Evolutionary conservation across 129 eudicot species (phyloP).

Genomic region (Kitagawia praeruptora): DNA sequence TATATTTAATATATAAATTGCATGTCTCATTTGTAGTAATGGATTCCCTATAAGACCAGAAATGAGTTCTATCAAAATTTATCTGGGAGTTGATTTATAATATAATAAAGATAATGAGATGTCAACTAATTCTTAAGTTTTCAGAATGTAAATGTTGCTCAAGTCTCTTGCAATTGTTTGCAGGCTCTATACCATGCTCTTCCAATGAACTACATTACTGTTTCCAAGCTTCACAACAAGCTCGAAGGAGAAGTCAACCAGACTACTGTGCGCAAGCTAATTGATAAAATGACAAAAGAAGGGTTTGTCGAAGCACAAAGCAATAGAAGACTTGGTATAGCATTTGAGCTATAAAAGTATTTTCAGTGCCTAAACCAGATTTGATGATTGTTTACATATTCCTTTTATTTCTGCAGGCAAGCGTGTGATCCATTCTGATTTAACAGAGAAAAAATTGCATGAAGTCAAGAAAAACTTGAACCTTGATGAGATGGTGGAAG

Average conservation of each 20-base stretch:
- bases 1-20: not conserved
- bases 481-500: conserved; percentile 50
- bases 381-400: not conserved
- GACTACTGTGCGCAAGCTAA: conserved; percentile 58
- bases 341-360: not conserved
- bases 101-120: not conserved
- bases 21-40: not conserved
- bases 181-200: conserved; percentile 93
- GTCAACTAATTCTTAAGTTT: not conserved
- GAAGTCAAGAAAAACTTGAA: conserved; percentile 71
- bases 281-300: conserved; percentile 83
- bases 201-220: conserved; percentile 60
- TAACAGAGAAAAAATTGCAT: conserved; percentile 58
- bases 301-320: conserved; percentile 64
- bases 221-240: conserved; percentile 68
- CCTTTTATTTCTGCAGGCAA: conserved; percentile 41
- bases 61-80: not conserved
- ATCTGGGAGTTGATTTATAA: not conserved
- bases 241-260: conserved; percentile 79
- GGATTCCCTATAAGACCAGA: not conserved
- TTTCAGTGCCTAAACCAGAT: not conserved
- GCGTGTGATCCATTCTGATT: conserved; percentile 84
- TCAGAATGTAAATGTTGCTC: not conserved
- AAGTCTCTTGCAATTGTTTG: conserved; percentile 9
- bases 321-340: conserved; percentile 74